Conservation (phyloP, 225 moss, liverwort and hornwort species). For the Bryoerythrophyllum caledonicum region DNA sequence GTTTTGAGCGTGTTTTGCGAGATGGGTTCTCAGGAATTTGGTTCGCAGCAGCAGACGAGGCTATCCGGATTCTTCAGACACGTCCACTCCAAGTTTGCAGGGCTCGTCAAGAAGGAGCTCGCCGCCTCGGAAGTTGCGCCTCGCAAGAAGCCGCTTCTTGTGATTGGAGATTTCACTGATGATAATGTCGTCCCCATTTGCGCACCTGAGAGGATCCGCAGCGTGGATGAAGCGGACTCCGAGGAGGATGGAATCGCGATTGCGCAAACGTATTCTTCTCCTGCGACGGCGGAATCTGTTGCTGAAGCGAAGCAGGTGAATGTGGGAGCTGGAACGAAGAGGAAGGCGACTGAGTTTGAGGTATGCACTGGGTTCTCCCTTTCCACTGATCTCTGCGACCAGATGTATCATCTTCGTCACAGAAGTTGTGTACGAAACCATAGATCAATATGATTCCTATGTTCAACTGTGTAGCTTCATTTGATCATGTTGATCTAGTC, state of each 20-base stretch:
- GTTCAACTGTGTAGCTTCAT: no score
- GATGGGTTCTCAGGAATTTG: constrained; percentile 23
- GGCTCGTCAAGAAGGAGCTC: constrained; percentile 6
- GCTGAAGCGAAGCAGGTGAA: neutral
- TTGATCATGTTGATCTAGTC: no score
- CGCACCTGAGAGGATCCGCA: neutral
- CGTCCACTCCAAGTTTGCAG: constrained; percentile 21
- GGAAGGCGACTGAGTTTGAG: constrained; percentile 28
- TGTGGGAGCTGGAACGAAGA: constrained; percentile 29
- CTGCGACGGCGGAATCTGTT: neutral
- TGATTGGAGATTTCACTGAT: constrained; percentile 25
- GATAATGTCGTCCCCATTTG: neutral
- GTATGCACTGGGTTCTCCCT: constrained; percentile 12
- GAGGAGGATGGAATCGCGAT: neutral
- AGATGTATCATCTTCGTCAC: no score
- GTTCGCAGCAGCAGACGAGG: constrained; percentile 23
- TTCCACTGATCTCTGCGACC: neutral
- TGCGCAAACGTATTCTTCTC: neutral
- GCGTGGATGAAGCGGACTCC: neutral
- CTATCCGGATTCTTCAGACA: constrained; percentile 24
- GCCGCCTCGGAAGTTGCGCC: constrained; percentile 21
- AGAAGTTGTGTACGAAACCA: no score
- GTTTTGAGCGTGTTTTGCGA: neutral
- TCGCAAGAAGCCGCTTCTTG: constrained; percentile 33
- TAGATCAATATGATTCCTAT: no score